Evolutionary conservation across 2,329 filamentous ascomycete species (phyloP).

Genomic region (Colletotrichum sp.): DNA sequence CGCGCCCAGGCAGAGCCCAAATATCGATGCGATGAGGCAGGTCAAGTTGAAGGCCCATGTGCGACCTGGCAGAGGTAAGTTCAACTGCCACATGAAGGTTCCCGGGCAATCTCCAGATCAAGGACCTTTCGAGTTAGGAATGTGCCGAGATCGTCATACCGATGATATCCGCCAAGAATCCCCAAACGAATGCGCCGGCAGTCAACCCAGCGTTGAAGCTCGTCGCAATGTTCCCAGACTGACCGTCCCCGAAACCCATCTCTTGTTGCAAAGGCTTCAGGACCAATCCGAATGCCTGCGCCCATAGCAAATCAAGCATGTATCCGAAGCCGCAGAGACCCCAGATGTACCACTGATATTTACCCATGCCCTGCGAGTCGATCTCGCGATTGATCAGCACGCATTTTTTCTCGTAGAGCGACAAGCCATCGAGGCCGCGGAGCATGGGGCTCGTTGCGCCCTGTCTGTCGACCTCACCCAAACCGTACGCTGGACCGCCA

Average conservation of each 20-base stretch:
- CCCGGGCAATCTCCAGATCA: background rate
- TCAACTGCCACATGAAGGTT: background rate
- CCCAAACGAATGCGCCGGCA: constrained; percentile 61
- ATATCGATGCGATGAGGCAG: constrained; percentile 57
- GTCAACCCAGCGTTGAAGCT: constrained; percentile 60
- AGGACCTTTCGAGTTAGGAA: background rate
- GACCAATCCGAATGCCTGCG: constrained; percentile 61
- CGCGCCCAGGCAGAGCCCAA: constrained; percentile 56
- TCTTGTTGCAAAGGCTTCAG: constrained; percentile 60
- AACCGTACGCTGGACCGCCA: background rate
- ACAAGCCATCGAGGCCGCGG: constrained; percentile 27
- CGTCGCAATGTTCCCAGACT: constrained; percentile 53
- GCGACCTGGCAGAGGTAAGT: constrained; percentile 36
- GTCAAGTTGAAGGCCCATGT: constrained; percentile 64
- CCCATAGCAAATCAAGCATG: constrained; percentile 61
- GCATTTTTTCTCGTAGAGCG: constrained; percentile 39
- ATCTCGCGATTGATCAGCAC: constrained; percentile 47
- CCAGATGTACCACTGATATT: constrained; percentile 59
- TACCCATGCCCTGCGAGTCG: constrained; percentile 56
- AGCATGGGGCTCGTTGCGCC: background rate
- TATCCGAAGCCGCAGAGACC: constrained; percentile 59
- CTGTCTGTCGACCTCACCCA: background rate
- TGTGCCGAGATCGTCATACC: constrained; percentile 25
- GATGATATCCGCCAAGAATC: constrained; percentile 56
- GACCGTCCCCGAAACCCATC: constrained; percentile 49